These are phyloP conservation scores for Torrubiellomyces zombiae DNA, from an alignment of 2,329 filamentous ascomycete genomes.

Conservation along the genomic window DNA sequence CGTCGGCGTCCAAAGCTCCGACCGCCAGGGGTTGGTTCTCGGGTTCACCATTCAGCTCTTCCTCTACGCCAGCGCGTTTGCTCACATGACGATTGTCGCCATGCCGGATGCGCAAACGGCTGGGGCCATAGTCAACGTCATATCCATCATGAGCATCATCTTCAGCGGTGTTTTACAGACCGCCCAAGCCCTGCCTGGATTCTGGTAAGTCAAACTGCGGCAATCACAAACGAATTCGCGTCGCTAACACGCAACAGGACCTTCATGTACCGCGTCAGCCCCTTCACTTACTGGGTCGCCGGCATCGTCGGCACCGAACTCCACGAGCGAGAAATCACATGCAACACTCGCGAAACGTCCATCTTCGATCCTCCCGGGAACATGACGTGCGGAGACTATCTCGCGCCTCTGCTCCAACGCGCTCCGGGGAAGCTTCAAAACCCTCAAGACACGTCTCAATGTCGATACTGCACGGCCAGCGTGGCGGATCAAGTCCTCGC, in stretches of 20 bases:
- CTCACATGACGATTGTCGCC: constrained; percentile 56
- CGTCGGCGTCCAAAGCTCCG: constrained; percentile 27
- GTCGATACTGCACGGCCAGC: constrained; percentile 49
- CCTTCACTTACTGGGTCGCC: constrained; percentile 52
- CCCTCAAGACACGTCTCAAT: constrained; percentile 34
- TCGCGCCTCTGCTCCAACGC: constrained; percentile 33
- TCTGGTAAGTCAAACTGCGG: constrained; percentile 36
- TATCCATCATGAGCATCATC: constrained; percentile 40
- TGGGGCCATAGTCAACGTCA: constrained; percentile 41
- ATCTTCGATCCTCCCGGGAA: constrained; percentile 47
- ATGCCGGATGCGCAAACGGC: constrained; percentile 54
- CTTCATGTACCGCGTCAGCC: constrained; percentile 54
- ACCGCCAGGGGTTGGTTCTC: constrained; percentile 48
- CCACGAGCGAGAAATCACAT: constrained; percentile 33
- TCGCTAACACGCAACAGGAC: constrained; percentile 20
- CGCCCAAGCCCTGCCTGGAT: constrained; percentile 42
- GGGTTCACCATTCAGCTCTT: constrained; percentile 50
- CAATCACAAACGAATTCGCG: background rate
- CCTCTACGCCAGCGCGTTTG: constrained; percentile 55
- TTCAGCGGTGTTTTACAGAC: constrained; percentile 50
- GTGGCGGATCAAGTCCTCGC: constrained; percentile 45
- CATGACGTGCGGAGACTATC: constrained; percentile 47
- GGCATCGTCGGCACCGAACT: constrained; percentile 53
- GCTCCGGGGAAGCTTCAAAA: constrained; percentile 46
- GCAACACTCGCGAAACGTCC: constrained; percentile 39